phyloP scores from a whole-genome alignment of 2,329 filamentous ascomycete genomes.

The Fusarium veterinarium region DNA sequence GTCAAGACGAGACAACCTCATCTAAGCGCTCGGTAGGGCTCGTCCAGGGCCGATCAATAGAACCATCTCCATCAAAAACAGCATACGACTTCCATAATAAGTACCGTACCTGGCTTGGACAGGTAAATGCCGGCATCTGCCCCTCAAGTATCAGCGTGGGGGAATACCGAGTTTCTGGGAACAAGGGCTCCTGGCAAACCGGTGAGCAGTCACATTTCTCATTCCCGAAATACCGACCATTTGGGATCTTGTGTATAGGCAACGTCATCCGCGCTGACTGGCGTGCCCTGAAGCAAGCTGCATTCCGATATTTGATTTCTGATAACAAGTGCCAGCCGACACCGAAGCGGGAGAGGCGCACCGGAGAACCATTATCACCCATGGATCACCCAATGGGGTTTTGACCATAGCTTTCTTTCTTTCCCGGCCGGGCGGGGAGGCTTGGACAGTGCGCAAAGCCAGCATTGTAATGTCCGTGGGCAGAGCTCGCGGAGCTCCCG shows the following conservation, averaged over 20 bases:
- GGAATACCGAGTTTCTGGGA: constrained; percentile 34
- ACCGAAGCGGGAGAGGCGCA: constrained; percentile 16
- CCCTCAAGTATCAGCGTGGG: constrained; percentile 28
- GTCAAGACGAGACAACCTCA: not conserved
- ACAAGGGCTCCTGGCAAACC: constrained; percentile 39
- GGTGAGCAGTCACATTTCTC: constrained; percentile 39
- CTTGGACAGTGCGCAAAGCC: constrained; percentile 8
- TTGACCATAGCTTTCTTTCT: not conserved
- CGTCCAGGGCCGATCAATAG: not conserved
- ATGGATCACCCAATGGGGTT: constrained; percentile 4
- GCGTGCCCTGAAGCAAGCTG: constrained; percentile 2
- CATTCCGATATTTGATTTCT: constrained; percentile 26
- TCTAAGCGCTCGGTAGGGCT: not conserved
- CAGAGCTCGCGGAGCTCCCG: constrained; percentile 28
- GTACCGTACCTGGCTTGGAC: constrained; percentile 6
- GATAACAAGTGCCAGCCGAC: constrained; percentile 14
- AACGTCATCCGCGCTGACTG: constrained; percentile 26
- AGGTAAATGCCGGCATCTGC: constrained; percentile 17
- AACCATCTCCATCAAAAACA: not conserved
- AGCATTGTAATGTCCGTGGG: constrained; percentile 2
- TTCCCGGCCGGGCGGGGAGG: not conserved
- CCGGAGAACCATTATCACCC: constrained; percentile 2
- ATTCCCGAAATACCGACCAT: constrained; percentile 28
- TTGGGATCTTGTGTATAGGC: constrained; percentile 20
- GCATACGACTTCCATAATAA: not conserved